A percentile compares a stretch with the other conserved stretches of the same genome.
Evolutionary conservation across 2,329 filamentous ascomycete genomes (phyloP).

Genomic region (Fusarium sarcochroum): DNA sequence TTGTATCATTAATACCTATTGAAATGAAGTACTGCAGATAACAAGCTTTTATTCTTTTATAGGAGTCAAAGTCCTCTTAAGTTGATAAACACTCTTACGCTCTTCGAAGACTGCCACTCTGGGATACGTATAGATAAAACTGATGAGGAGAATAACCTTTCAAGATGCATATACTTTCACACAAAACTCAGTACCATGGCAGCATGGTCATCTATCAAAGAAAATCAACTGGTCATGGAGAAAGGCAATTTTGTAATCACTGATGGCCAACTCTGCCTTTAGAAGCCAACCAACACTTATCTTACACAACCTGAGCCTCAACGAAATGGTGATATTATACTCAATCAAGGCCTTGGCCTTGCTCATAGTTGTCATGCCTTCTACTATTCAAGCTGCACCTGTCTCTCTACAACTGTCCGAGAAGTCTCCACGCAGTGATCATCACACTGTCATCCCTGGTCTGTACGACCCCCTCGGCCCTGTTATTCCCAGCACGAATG

Average conservation of each 20-base stretch:
- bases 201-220: neutral
- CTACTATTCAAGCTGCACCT: neutral
- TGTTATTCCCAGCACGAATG: too few relatives aligned
- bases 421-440: neutral
- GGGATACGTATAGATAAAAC: too few relatives aligned
- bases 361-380: neutral
- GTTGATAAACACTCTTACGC: too few relatives aligned
- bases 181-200: neutral
- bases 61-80: too few relatives aligned
- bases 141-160: neutral
- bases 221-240: too few relatives aligned
- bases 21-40: too few relatives aligned
- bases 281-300: neutral
- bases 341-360: slow-evolving; percentile 2
- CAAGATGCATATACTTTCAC: neutral
- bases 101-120: too few relatives aligned
- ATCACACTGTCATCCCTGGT: neutral
- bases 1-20: too few relatives aligned
- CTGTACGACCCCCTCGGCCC: too few relatives aligned
- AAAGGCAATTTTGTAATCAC: neutral
- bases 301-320: neutral
- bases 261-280: neutral
- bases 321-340: neutral
- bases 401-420: neutral
- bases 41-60: too few relatives aligned